Evolutionary conservation across 2,329 filamentous ascomycete species (phyloP).

Genomic region (Alternaria brassicae): DNA sequence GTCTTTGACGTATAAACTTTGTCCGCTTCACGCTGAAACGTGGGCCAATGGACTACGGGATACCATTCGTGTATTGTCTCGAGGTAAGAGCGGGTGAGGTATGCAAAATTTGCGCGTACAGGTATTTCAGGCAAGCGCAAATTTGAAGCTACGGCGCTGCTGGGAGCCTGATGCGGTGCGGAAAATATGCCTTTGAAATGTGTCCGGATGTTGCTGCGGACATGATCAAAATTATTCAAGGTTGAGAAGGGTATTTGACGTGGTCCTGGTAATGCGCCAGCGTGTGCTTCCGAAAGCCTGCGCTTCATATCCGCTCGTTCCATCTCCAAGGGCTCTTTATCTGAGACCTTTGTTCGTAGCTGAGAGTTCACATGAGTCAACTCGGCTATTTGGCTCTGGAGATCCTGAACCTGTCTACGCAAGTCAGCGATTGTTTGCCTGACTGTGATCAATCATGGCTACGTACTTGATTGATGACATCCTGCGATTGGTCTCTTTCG

Average conservation of each 20-base stretch:
- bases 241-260: conserved; percentile 65
- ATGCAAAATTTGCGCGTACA: conserved; percentile 71
- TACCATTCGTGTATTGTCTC: conserved; percentile 78
- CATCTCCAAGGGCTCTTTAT: conserved; percentile 56
- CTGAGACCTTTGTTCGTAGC: conserved; percentile 69
- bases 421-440: conserved; percentile 13
- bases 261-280: conserved; percentile 14
- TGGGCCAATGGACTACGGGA: conserved; percentile 88
- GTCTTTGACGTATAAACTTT: conserved; percentile 73
- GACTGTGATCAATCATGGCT: neutral
- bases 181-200: conserved; percentile 82
- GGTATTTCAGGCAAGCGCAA: conserved; percentile 71
- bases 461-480: conserved; percentile 96
- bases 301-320: conserved; percentile 49
- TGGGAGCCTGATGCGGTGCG: conserved; percentile 68
- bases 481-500: conserved; percentile 95
- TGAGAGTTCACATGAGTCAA: conserved; percentile 81
- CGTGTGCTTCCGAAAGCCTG: conserved; percentile 52
- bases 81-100: conserved; percentile 77
- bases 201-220: conserved; percentile 74
- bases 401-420: conserved; percentile 84
- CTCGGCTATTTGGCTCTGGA: conserved; percentile 87
- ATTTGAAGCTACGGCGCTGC: conserved; percentile 52
- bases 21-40: conserved; percentile 78
- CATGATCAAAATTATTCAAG: conserved; percentile 73